A percentile compares a stretch with the other conserved stretches of the same genome.
phyloP scores from a whole-genome alignment of 768 basidiomycete species.

The Clitopilus hobsonii region DNA sequence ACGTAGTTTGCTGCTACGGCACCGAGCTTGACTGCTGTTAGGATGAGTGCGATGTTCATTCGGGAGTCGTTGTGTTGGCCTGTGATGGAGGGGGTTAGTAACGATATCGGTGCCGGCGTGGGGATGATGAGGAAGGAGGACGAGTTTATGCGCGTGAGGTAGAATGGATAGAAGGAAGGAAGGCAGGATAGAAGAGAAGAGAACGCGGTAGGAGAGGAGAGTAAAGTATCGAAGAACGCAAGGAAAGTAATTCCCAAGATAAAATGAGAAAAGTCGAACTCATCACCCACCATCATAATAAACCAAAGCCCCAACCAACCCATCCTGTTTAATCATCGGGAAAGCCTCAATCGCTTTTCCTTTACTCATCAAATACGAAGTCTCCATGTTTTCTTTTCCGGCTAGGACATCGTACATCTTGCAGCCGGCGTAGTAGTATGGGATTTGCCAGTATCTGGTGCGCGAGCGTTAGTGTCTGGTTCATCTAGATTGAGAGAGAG shows the following conservation, averaged over 20 bases:
- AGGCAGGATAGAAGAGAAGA: neutral
- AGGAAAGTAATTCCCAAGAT: neutral
- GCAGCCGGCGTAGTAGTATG: constrained; percentile 93
- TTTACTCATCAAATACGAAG: constrained; percentile 91
- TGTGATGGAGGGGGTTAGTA: constrained; percentile 19
- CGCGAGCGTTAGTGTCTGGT: too few species aligned
- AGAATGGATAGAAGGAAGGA: constrained; percentile 16
- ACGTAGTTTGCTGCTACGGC: constrained; percentile 87
- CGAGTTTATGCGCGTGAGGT: constrained; percentile 24
- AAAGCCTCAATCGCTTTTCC: constrained; percentile 92
- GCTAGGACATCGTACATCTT: constrained; percentile 96
- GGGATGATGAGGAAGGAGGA: constrained; percentile 2
- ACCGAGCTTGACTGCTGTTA: constrained; percentile 92
- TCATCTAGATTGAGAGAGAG: neutral
- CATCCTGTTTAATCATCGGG: constrained; percentile 92
- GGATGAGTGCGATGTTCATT: constrained; percentile 94
- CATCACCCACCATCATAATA: constrained; percentile 94
- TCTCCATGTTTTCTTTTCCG: constrained; percentile 95
- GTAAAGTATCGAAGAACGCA: neutral
- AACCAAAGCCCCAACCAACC: constrained; percentile 90
- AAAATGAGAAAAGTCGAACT: too few species aligned
- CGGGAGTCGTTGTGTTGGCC: constrained; percentile 98
- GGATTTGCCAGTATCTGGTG: constrained; percentile 88
- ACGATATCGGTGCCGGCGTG: neutral
- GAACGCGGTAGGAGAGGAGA: too few species aligned